Evolutionary conservation across 169 alveolate genomes (phyloP).

Genomic region (Babesia bovis): DNA sequence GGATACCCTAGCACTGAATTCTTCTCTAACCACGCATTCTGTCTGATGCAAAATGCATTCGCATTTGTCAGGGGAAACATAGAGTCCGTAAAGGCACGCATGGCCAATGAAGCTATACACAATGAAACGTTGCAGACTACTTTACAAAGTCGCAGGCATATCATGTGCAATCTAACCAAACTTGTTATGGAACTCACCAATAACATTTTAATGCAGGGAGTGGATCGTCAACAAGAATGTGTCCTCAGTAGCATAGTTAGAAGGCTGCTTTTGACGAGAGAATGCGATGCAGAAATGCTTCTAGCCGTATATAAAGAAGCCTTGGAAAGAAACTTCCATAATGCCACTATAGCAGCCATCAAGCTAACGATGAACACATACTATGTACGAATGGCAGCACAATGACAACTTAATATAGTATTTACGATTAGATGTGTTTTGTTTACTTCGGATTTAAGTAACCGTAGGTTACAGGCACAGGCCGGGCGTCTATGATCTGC

Average conservation of each 20-base stretch:
- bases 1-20: slow-evolving; percentile 34
- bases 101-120: neutral
- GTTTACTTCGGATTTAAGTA: slow-evolving; percentile 27
- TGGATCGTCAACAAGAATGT: neutral
- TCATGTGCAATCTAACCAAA: slow-evolving; percentile 6
- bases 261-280: neutral
- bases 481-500: slow-evolving; percentile 63
- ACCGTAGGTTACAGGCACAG: slow-evolving; percentile 50
- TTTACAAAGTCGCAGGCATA: neutral
- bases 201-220: slow-evolving; percentile 8
- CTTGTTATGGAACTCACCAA: slow-evolving; percentile 2
- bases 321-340: slow-evolving; percentile 8
- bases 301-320: neutral
- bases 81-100: slow-evolving; percentile 6
- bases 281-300: neutral
- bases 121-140: neutral
- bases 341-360: slow-evolving; percentile 3
- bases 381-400: neutral
- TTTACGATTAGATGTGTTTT: neutral
- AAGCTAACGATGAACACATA: slow-evolving; percentile 8
- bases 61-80: slow-evolving; percentile 9
- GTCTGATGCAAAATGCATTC: slow-evolving; percentile 23
- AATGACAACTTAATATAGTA: neutral
- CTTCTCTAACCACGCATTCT: slow-evolving; percentile 38
- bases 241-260: slow-evolving; percentile 18